A percentile compares a stretch with the other conserved stretches of the same genome.
Conservation (phyloP, 768 basidiomycete genomes). For the Lentinula sp. region DNA sequence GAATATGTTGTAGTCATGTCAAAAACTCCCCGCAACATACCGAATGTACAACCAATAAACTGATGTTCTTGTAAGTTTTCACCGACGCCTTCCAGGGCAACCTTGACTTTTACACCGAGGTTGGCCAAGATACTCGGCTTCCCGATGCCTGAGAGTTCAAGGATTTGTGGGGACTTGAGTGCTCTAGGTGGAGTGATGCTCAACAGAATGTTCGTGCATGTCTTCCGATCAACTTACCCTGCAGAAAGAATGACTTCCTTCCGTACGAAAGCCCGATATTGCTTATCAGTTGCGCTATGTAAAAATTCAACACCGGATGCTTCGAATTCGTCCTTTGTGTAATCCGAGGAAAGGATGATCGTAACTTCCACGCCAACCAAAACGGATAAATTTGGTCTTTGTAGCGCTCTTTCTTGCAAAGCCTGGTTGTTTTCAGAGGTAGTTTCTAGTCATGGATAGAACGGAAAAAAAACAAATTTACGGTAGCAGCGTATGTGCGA, state of each 20-base stretch:
- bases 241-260: slow-evolving; percentile 48
- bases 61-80: slow-evolving; percentile 50
- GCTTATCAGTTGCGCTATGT: slow-evolving; percentile 12
- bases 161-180: slow-evolving; percentile 42
- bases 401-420: not conserved
- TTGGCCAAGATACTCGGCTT: slow-evolving; percentile 28
- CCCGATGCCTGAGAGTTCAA: slow-evolving; percentile 57
- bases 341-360: not conserved
- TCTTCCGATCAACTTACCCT: slow-evolving; percentile 19
- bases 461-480: slow-evolving; percentile 8
- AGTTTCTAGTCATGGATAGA: not conserved
- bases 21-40: not conserved
- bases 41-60: slow-evolving; percentile 7
- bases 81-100: slow-evolving; percentile 36
- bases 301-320: slow-evolving; percentile 46
- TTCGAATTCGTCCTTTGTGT: slow-evolving; percentile 14
- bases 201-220: not conserved
- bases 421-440: slow-evolving; percentile 1
- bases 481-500: slow-evolving; percentile 23
- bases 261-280: slow-evolving; percentile 28
- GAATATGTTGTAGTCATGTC: not conserved
- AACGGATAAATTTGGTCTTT: slow-evolving; percentile 18
- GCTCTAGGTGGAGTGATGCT: slow-evolving; percentile 16
- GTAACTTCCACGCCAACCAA: slow-evolving; percentile 6
- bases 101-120: slow-evolving; percentile 29